phyloP scores from a whole-genome alignment of 1,284 basidiomycete species.

The Puccinia hordei region DNA sequence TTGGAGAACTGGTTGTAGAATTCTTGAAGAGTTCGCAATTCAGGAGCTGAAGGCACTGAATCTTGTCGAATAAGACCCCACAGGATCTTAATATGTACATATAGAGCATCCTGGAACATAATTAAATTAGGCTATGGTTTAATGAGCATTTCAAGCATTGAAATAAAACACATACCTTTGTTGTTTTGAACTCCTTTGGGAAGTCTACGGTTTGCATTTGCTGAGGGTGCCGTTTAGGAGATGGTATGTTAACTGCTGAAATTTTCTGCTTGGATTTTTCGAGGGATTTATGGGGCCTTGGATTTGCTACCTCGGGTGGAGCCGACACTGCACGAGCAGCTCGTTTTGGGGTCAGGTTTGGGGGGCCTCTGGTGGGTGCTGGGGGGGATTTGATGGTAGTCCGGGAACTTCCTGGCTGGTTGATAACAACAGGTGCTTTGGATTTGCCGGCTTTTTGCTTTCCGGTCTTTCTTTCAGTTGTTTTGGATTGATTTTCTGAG shows the following conservation, averaged over 20 bases:
- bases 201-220: too few species aligned
- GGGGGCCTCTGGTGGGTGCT: too few species aligned
- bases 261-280: background rate
- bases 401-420: too few species aligned
- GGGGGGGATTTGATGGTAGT: too few species aligned
- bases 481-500: too few species aligned
- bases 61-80: conserved; percentile 24
- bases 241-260: background rate
- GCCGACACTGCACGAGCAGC: background rate
- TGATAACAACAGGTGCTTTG: too few species aligned
- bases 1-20: conserved; percentile 10
- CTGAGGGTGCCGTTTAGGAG: too few species aligned
- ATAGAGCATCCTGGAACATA: conserved; percentile 14
- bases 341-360: background rate
- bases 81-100: conserved; percentile 31
- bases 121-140: background rate
- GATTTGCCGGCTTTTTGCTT: too few species aligned
- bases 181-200: conserved; percentile 6
- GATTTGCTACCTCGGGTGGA: background rate
- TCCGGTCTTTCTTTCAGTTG: too few species aligned
- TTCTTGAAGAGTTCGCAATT: too few species aligned
- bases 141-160: background rate
- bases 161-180: conserved; percentile 14
- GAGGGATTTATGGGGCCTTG: background rate
- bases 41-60: conserved; percentile 9